phyloP scores from a whole-genome alignment of 1,284 basidiomycete species.

The Hypsizygus ulmarius region DNA sequence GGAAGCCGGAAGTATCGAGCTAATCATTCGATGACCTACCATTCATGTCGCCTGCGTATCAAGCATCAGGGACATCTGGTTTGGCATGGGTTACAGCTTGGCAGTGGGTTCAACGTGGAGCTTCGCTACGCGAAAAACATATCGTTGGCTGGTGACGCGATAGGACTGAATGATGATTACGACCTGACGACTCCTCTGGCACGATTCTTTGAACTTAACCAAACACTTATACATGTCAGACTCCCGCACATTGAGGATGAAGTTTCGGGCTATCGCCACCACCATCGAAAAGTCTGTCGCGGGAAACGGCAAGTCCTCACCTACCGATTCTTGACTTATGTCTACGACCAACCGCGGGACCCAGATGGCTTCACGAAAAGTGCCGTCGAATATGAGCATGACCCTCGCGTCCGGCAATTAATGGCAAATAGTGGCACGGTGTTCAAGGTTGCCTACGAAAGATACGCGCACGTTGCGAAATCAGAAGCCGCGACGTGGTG shows the following conservation, averaged over 20 bases:
- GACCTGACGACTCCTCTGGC: conserved; percentile 62
- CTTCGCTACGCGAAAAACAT: conserved; percentile 59
- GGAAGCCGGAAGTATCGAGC: conserved; percentile 42
- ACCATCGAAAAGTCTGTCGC: conserved; percentile 48
- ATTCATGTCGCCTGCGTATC: conserved; percentile 53
- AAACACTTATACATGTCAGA: conserved; percentile 45
- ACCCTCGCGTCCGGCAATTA: conserved; percentile 55
- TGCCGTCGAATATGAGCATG: conserved; percentile 48
- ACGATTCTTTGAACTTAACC: conserved; percentile 65
- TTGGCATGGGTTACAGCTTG: conserved; percentile 60
- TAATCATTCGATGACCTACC: conserved; percentile 46
- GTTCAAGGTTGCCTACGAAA: conserved; percentile 56
- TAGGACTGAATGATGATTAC: conserved; percentile 70
- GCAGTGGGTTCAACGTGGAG: conserved; percentile 69
- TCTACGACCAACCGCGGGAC: conserved; percentile 57
- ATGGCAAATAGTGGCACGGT: conserved; percentile 48
- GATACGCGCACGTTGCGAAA: conserved; percentile 51
- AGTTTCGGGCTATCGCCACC: conserved; percentile 54
- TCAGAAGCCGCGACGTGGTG: conserved; percentile 70
- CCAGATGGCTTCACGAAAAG: conserved; percentile 43
- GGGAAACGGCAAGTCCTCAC: conserved; percentile 58
- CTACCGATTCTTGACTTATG: conserved; percentile 64
- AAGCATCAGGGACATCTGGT: conserved; percentile 52
- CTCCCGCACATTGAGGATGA: conserved; percentile 46
- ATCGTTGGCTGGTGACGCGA: conserved; percentile 47